Percentiles rank a stretch among this genome's conserved stretches.
phyloP scores from a whole-genome alignment of 2,329 filamentous ascomycete genomes.

The Pseudogymnoascus sp. region DNA sequence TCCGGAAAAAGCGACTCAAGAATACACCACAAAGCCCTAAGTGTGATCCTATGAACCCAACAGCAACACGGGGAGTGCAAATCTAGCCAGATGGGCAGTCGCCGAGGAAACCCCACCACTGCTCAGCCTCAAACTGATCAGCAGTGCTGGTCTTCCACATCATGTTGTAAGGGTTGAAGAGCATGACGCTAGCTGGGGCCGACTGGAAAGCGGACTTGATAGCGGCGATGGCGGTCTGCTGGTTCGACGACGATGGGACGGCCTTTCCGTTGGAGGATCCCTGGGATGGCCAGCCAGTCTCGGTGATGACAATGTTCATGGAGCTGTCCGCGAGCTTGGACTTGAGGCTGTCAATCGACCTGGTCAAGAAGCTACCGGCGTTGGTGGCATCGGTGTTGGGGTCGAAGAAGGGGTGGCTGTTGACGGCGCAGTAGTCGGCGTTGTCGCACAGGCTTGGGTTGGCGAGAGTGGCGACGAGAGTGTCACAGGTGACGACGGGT shows the following conservation, averaged over 20 bases:
- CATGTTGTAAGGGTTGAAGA: conserved; percentile 76
- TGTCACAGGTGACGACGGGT: conserved; percentile 73
- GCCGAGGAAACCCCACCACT: conserved; percentile 63
- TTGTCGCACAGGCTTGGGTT: conserved; percentile 62
- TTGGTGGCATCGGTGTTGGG: conserved; percentile 46
- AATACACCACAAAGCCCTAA: neutral
- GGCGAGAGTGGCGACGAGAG: conserved; percentile 57
- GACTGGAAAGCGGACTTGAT: conserved; percentile 52
- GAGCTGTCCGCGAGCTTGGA: conserved; percentile 33
- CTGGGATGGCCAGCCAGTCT: conserved; percentile 74
- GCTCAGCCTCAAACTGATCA: conserved; percentile 61
- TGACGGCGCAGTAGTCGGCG: conserved; percentile 73
- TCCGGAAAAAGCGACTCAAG: neutral
- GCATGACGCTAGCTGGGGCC: conserved; percentile 46
- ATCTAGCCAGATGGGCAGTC: conserved; percentile 22
- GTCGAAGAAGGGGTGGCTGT: conserved; percentile 82
- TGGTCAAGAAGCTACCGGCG: conserved; percentile 59
- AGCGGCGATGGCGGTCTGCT: conserved; percentile 55
- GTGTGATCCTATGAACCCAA: neutral
- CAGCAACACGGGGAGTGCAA: neutral
- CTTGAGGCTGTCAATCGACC: conserved; percentile 42
- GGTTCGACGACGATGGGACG: conserved; percentile 60
- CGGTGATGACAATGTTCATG: conserved; percentile 66
- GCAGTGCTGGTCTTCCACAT: conserved; percentile 62
- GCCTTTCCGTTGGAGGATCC: conserved; percentile 59